Evolutionary conservation across 495 filamentous ascomycete genomes (phyloP).

Genomic region (Filosporella fistucella): DNA sequence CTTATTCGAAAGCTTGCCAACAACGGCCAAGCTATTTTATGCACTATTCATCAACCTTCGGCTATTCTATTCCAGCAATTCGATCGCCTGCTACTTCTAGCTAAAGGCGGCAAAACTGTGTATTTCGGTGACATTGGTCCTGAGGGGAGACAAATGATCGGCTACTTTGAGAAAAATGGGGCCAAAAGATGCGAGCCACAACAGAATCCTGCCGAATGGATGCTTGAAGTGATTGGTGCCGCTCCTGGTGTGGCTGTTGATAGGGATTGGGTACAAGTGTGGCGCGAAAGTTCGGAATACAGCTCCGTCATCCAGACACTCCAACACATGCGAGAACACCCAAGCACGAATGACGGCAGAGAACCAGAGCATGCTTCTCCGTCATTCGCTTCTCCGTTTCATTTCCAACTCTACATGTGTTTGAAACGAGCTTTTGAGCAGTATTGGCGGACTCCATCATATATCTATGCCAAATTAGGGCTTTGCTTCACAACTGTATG

Average conservation of each 20-base stretch:
- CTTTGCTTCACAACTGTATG: no score
- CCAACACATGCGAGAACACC: conserved; percentile 47
- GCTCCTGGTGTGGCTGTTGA: conserved; percentile 71
- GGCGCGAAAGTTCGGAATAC: conserved; percentile 74
- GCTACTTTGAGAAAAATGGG: conserved; percentile 71
- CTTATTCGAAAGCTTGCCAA: no score
- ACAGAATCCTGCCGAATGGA: conserved; percentile 92
- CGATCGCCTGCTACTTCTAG: conserved; percentile 70
- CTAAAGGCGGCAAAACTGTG: conserved; percentile 62
- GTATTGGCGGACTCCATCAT: no score
- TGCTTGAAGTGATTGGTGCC: conserved; percentile 86
- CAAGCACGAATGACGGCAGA: no score
- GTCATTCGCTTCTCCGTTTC: no score
- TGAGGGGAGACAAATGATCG: conserved; percentile 52
- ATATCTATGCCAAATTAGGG: no score
- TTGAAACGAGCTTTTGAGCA: no score
- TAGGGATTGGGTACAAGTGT: conserved; percentile 76
- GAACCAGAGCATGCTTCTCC: no score
- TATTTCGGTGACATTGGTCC: conserved; percentile 75
- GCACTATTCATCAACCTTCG: conserved; percentile 88
- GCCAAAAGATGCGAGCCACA: conserved; percentile 62
- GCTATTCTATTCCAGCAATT: conserved; percentile 86
- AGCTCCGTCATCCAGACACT: conserved; percentile 43
- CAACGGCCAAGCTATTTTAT: conserved; percentile 90
- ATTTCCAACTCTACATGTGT: no score